These are phyloP conservation scores for Pythium rhizo-oryzae DNA, from an alignment of 352 stramenopile species.

Conservation along the genomic window DNA sequence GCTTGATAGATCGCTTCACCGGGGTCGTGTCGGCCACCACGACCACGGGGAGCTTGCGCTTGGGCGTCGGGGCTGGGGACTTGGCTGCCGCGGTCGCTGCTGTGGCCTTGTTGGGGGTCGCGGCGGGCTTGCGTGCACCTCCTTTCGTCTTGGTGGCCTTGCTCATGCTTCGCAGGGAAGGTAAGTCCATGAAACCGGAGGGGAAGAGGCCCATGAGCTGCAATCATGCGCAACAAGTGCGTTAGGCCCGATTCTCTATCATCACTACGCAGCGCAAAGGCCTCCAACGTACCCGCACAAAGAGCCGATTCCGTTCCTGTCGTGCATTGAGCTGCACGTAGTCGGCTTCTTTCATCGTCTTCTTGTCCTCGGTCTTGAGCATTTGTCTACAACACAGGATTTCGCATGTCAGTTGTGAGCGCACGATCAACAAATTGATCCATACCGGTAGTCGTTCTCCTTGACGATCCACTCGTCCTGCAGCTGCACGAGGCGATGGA, in stretches of 20 bases:
- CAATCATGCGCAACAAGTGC: background rate
- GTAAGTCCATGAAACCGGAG: conserved; percentile 63
- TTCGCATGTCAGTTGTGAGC: too few relatives aligned
- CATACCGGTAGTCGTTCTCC: conserved; percentile 81
- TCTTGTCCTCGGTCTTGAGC: conserved; percentile 91
- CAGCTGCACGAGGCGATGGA: conserved; percentile 53
- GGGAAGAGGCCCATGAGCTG: conserved; percentile 68
- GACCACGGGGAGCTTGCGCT: conserved; percentile 42
- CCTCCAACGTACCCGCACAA: conserved; percentile 59
- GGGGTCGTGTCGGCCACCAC: conserved; percentile 23
- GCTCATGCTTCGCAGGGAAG: conserved; percentile 66
- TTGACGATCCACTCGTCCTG: conserved; percentile 84
- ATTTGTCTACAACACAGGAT: conserved; percentile 57
- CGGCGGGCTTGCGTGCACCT: conserved; percentile 39
- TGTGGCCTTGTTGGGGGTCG: conserved; percentile 20
- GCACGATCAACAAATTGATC: too few relatives aligned
- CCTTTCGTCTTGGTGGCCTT: conserved; percentile 66
- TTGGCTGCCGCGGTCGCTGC: conserved; percentile 29
- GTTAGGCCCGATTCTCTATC: background rate
- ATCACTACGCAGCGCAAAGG: too few relatives aligned
- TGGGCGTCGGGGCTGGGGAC: conserved; percentile 28
- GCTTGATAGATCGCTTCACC: conserved; percentile 62
- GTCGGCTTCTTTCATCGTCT: conserved; percentile 76
- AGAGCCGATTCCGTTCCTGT: conserved; percentile 86
- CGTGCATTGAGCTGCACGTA: conserved; percentile 72